A percentile compares a stretch with the other conserved stretches of the same genome.
These are phyloP conservation scores for Trichoderma sp. DNA, from an alignment of 2,329 filamentous ascomycete genomes.

Conservation along the genomic window DNA sequence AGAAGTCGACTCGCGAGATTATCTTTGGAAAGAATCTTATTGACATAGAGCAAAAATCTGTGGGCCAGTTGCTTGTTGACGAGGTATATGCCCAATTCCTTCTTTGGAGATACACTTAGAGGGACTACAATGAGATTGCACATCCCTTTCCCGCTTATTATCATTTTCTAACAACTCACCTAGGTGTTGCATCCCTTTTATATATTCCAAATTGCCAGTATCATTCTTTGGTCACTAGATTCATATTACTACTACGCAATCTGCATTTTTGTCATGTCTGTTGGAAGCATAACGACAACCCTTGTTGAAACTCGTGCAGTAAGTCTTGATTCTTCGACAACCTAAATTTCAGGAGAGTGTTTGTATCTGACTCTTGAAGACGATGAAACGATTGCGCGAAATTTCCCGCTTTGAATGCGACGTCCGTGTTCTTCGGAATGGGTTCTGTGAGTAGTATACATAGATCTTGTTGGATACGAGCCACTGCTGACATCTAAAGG, in stretches of 20 bases:
- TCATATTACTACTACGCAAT: slow-evolving; percentile 97
- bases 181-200: slow-evolving; percentile 96
- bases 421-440: slow-evolving; percentile 85
- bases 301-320: slow-evolving; percentile 84
- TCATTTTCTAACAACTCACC: background rate
- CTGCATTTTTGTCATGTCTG: slow-evolving; percentile 92
- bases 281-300: slow-evolving; percentile 86
- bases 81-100: slow-evolving; percentile 53
- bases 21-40: slow-evolving; percentile 91
- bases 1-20: slow-evolving; percentile 75
- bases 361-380: slow-evolving; percentile 44
- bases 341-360: background rate
- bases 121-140: background rate
- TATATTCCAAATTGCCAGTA: slow-evolving; percentile 92
- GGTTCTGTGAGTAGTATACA: slow-evolving; percentile 67
- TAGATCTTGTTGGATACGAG: background rate
- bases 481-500: slow-evolving; percentile 34
- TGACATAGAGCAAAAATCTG: slow-evolving; percentile 86
- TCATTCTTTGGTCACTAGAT: slow-evolving; percentile 91
- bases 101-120: slow-evolving; percentile 1
- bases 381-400: slow-evolving; percentile 84
- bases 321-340: slow-evolving; percentile 31
- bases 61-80: slow-evolving; percentile 78
- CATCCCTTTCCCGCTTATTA: too few relatives aligned
- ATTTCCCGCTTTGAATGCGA: slow-evolving; percentile 96